These are phyloP conservation scores for Nannizziopsis arthrosporioides DNA, from an alignment of 2,329 filamentous ascomycete genomes.

Conservation along the genomic window DNA sequence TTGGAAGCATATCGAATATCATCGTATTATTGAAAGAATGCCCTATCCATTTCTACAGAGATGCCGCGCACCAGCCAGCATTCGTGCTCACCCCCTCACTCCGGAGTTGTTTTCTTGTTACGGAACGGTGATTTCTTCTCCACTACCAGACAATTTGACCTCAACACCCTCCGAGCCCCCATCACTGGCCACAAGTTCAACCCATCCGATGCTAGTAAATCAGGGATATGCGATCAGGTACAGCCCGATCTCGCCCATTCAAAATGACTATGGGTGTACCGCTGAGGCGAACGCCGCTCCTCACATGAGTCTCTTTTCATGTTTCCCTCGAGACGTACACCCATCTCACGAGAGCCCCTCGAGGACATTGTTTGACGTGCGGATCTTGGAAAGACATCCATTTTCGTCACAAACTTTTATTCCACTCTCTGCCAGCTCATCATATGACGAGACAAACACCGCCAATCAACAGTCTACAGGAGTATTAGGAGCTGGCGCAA, in stretches of 20 bases:
- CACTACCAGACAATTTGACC: slow-evolving; percentile 44
- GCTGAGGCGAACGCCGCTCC: slow-evolving; percentile 47
- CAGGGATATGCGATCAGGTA: slow-evolving; percentile 86
- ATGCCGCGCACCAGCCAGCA: not conserved
- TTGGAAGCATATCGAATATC: not conserved
- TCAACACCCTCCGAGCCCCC: slow-evolving; percentile 35
- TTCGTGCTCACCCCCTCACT: slow-evolving; percentile 47
- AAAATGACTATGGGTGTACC: slow-evolving; percentile 49
- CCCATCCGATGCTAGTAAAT: slow-evolving; percentile 56
- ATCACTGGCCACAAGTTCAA: slow-evolving; percentile 28
- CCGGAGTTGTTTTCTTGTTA: slow-evolving; percentile 61
- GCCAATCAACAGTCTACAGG: not conserved
- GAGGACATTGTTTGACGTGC: slow-evolving; percentile 48
- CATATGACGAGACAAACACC: slow-evolving; percentile 14
- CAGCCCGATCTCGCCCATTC: slow-evolving; percentile 61
- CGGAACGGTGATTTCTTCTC: slow-evolving; percentile 71
- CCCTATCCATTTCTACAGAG: not conserved
- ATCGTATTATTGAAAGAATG: not conserved
- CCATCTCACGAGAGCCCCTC: slow-evolving; percentile 12
- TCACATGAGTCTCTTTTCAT: slow-evolving; percentile 82
- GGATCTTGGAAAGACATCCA: slow-evolving; percentile 77
- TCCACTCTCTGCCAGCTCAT: slow-evolving; percentile 49
- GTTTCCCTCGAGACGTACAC: slow-evolving; percentile 53
- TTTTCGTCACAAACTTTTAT: slow-evolving; percentile 91
- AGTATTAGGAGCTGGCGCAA: slow-evolving; percentile 19